Evolutionary conservation across 208 protist species (phyloP).

Genomic region (Zelonia costaricensis): DNA sequence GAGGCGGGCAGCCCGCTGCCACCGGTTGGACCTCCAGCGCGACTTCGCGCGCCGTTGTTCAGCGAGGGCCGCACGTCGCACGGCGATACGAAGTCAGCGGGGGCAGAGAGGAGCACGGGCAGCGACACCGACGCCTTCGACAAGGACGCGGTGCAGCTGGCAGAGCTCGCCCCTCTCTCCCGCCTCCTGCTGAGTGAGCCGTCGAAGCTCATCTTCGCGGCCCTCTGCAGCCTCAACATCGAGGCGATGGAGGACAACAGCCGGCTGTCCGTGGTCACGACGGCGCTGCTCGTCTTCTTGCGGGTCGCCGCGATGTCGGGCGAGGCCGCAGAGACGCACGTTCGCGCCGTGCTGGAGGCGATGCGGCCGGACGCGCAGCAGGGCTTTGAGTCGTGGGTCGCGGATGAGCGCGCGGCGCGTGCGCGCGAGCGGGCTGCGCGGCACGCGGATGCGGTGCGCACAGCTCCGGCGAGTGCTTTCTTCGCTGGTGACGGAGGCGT

Average conservation of each 20-base stretch:
- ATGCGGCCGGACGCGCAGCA: constrained; percentile 38
- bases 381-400: constrained; percentile 40
- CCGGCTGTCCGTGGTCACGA: constrained; percentile 72
- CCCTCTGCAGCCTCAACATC: constrained; percentile 59
- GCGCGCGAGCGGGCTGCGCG: constrained; percentile 8
- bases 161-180: constrained; percentile 35
- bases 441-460: constrained; percentile 6
- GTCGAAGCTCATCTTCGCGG: constrained; percentile 70
- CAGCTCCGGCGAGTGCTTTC: no score
- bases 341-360: constrained; percentile 31
- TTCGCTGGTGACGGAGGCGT: constrained; percentile 9
- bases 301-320: constrained; percentile 46
- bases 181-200: constrained; percentile 54
- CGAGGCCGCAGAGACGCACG: constrained; percentile 16
- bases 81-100: no score
- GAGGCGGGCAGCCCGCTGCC: constrained; percentile 37
- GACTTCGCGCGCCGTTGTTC: constrained; percentile 27
- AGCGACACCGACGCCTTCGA: no score
- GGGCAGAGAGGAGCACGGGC: no score
- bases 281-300: constrained; percentile 67
- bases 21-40: constrained; percentile 37
- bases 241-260: constrained; percentile 65
- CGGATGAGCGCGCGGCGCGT: constrained; percentile 13
- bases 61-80: no score
- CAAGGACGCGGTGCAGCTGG: constrained; percentile 29